phyloP scores from a whole-genome alignment of 768 basidiomycete genomes.

The Termitomyces sp. region DNA sequence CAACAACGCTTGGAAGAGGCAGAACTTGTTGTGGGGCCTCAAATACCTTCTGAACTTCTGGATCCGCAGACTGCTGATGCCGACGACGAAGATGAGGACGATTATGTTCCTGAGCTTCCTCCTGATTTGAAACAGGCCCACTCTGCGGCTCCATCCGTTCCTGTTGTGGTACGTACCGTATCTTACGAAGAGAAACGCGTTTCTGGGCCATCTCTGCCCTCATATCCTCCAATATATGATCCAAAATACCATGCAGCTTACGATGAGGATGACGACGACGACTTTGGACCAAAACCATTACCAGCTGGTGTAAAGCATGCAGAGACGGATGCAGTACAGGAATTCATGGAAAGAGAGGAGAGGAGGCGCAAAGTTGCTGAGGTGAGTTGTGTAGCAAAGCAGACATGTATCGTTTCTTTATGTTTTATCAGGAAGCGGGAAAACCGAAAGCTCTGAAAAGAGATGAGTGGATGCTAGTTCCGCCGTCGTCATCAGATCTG shows the following conservation, averaged over 20 bases:
- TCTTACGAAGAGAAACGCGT: slow-evolving; percentile 28
- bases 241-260: slow-evolving; percentile 17
- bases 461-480: slow-evolving; percentile 98
- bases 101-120: slow-evolving; percentile 68
- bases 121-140: slow-evolving; percentile 56
- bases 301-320: slow-evolving; percentile 37
- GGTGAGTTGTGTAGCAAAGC: slow-evolving; percentile 24
- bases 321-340: slow-evolving; percentile 62
- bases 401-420: not conserved
- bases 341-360: slow-evolving; percentile 85
- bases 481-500: slow-evolving; percentile 77
- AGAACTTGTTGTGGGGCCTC: slow-evolving; percentile 16
- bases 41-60: slow-evolving; percentile 23
- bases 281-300: slow-evolving; percentile 79
- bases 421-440: slow-evolving; percentile 50
- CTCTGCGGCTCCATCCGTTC: slow-evolving; percentile 17
- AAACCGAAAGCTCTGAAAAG: slow-evolving; percentile 77
- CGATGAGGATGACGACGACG: slow-evolving; percentile 53
- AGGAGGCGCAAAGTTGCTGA: slow-evolving; percentile 65
- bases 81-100: slow-evolving; percentile 46
- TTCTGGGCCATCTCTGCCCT: slow-evolving; percentile 50
- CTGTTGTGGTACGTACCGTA: slow-evolving; percentile 13
- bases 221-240: slow-evolving; percentile 28
- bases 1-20: slow-evolving; percentile 18
- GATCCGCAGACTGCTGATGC: slow-evolving; percentile 16